A percentile compares a stretch with the other conserved stretches of the same genome.
phyloP scores from a whole-genome alignment of 306 rosid species.

The Castanopsis chinensis region DNA sequence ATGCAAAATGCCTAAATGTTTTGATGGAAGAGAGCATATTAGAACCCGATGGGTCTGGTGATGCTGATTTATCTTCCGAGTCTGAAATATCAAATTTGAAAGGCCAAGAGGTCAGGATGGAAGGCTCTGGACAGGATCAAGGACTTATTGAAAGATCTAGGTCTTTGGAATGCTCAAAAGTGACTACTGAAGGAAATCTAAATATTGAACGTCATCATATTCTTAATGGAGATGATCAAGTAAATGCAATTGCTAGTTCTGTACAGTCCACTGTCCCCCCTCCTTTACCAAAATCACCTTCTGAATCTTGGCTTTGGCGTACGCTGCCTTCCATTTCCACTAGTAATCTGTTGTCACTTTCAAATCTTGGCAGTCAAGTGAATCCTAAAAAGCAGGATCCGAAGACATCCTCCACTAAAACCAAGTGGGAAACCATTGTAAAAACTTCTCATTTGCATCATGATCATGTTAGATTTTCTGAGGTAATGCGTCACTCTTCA shows the following conservation, averaged over 20 bases:
- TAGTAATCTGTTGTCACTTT: constrained; percentile 36
- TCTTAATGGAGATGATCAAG: constrained; percentile 30
- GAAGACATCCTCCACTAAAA: constrained; percentile 36
- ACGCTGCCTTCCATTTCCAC: constrained; percentile 60
- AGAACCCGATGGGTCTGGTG: constrained; percentile 30
- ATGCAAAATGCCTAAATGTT: constrained; percentile 35
- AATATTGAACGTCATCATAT: constrained; percentile 30
- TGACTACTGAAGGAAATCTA: constrained; percentile 30
- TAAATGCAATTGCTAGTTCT: constrained; percentile 22
- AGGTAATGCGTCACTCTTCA: constrained; percentile 52
- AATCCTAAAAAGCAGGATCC: constrained; percentile 41
- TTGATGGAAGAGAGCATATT: constrained; percentile 27
- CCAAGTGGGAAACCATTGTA: constrained; percentile 95
- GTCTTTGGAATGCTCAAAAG: constrained; percentile 30
- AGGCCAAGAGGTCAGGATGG: constrained; percentile 32
- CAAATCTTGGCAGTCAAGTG: constrained; percentile 31
- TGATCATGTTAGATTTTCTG: constrained; percentile 78
- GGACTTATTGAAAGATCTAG: constrained; percentile 20
- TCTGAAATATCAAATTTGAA: constrained; percentile 27
- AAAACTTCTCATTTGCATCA: constrained; percentile 68
- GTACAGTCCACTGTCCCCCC: constrained; percentile 56
- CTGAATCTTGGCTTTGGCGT: constrained; percentile 96
- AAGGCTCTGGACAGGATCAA: constrained; percentile 27
- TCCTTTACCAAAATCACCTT: constrained; percentile 89
- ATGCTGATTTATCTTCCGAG: constrained; percentile 27